Evolutionary conservation across 2,329 filamentous ascomycete species (phyloP).

Genomic region (Lecanoromycetidae sp.): DNA sequence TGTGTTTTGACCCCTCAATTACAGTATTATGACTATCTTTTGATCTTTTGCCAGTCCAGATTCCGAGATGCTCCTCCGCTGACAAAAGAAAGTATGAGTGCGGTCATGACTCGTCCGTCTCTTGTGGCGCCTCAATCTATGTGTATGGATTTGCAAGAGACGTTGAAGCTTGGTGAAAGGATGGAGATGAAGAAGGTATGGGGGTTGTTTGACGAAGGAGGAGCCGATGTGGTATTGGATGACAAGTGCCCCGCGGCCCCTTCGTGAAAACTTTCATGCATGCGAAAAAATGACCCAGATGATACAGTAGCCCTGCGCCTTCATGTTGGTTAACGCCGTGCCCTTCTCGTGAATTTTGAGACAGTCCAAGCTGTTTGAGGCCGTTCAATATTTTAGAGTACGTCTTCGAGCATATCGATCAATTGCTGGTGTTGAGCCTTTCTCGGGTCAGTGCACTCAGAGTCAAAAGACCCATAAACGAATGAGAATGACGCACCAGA

Average conservation of each 20-base stretch:
- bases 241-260: not conserved
- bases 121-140: not conserved
- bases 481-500: not conserved
- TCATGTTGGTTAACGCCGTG: not conserved
- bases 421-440: no score
- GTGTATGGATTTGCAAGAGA: not conserved
- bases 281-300: no score
- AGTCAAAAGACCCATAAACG: not conserved
- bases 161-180: not conserved
- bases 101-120: conserved; percentile 12
- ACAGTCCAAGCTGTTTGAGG: no score
- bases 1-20: conserved; percentile 1
- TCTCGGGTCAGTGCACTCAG: not conserved
- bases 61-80: conserved; percentile 2
- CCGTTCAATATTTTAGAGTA: no score
- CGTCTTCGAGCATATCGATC: no score
- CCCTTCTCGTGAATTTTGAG: not conserved
- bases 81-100: conserved; percentile 1
- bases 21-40: conserved; percentile 6
- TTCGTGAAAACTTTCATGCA: not conserved
- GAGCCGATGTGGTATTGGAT: not conserved
- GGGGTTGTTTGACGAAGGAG: not conserved
- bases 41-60: not conserved
- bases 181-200: conserved; percentile 1
- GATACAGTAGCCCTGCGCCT: no score